phyloP scores from a whole-genome alignment of 2,329 filamentous ascomycete genomes.

The Talaromyces pinophilus region DNA sequence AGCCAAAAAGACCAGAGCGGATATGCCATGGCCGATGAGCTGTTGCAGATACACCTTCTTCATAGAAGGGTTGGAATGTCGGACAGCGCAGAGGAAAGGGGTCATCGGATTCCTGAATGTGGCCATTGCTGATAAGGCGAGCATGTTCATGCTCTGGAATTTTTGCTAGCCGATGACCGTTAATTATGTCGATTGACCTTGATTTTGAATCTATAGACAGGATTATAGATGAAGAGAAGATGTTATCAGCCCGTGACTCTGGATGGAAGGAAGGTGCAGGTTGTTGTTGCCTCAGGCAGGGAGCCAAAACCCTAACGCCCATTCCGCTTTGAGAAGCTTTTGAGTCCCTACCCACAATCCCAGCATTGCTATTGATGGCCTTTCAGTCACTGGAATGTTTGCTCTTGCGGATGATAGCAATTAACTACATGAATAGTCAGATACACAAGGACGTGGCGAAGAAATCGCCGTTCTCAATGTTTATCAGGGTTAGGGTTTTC shows the following conservation, averaged over 20 bases:
- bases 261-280: neutral
- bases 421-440: neutral
- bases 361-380: neutral
- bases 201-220: neutral
- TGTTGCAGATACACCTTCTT: neutral
- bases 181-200: too few species aligned
- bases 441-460: neutral
- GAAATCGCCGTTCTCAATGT: neutral
- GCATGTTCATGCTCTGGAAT: neutral
- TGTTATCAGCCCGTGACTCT: neutral
- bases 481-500: neutral
- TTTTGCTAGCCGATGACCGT: too few species aligned
- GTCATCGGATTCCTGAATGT: constrained; percentile 8
- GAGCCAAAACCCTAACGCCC: neutral
- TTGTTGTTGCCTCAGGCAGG: neutral
- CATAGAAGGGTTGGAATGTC: constrained; percentile 8
- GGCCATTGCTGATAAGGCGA: constrained; percentile 7
- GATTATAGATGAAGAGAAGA: neutral
- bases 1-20: neutral
- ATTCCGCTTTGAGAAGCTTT: neutral
- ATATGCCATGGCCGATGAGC: neutral
- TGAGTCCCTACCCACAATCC: neutral
- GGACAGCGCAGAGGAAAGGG: neutral
- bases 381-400: constrained; percentile 3
- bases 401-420: neutral